A percentile compares a stretch with the other conserved stretches of the same genome.
Evolutionary conservation across 2,329 filamentous ascomycete species (phyloP).

Genomic region (Apiospora marii): DNA sequence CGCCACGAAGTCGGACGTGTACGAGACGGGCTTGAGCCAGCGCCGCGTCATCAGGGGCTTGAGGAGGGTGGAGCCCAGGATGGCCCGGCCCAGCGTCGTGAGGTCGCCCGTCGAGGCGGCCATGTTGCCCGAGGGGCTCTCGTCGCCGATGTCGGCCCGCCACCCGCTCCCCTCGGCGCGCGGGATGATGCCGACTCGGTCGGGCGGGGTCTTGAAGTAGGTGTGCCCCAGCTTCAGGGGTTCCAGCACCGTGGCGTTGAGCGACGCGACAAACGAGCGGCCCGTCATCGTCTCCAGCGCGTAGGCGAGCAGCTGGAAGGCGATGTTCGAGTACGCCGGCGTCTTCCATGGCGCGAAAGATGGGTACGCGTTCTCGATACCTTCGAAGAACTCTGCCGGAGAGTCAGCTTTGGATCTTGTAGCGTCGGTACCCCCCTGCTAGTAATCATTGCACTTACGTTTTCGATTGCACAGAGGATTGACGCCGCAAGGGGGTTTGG

Average conservation of each 20-base stretch:
- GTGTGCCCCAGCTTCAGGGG: constrained; percentile 44
- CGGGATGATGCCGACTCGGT: constrained; percentile 46
- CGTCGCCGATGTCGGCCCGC: constrained; percentile 42
- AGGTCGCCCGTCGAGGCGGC: constrained; percentile 43
- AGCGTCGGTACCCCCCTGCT: background rate
- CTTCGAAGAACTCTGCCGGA: constrained; percentile 40
- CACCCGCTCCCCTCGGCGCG: constrained; percentile 42
- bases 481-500: constrained; percentile 44
- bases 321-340: constrained; percentile 49
- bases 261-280: constrained; percentile 40
- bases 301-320: constrained; percentile 47
- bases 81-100: constrained; percentile 41
- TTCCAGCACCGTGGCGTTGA: constrained; percentile 42
- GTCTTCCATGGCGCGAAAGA: constrained; percentile 44
- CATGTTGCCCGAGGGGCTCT: constrained; percentile 44
- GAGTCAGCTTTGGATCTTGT: constrained; percentile 14
- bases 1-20: constrained; percentile 41
- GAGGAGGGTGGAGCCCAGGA: constrained; percentile 42
- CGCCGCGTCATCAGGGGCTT: constrained; percentile 42
- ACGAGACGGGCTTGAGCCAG: constrained; percentile 43
- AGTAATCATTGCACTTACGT: constrained; percentile 31
- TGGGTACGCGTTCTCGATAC: constrained; percentile 40
- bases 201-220: constrained; percentile 43
- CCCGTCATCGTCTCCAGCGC: constrained; percentile 46
- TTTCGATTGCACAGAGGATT: constrained; percentile 41